Evolutionary conservation across 1,139 yeast species (phyloP).

Genomic region (Yamadazyma membranifaciens): DNA sequence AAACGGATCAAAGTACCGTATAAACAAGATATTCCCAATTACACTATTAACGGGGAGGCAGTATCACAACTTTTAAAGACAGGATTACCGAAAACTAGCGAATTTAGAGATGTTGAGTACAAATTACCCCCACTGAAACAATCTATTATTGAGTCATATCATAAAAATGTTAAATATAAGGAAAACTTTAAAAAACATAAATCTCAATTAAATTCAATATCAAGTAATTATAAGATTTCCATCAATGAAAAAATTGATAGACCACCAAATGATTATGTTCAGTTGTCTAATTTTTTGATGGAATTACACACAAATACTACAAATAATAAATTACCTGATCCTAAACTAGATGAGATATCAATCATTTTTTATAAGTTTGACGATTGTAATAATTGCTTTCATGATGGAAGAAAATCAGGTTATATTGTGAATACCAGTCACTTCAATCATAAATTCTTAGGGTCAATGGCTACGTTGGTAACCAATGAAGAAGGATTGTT

Average conservation of each 20-base stretch:
- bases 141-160: constrained; percentile 21
- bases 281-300: constrained; percentile 54
- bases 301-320: constrained; percentile 68
- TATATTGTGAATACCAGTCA: constrained; percentile 14
- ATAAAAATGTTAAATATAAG: constrained; percentile 16
- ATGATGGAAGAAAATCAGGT: constrained; percentile 15
- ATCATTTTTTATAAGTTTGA: constrained; percentile 66
- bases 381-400: constrained; percentile 36
- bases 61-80: constrained; percentile 6
- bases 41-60: constrained; percentile 5
- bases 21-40: constrained; percentile 7
- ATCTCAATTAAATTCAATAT: constrained; percentile 40
- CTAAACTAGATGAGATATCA: constrained; percentile 54
- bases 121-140: constrained; percentile 30
- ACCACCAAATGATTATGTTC: constrained; percentile 45
- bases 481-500: constrained; percentile 4
- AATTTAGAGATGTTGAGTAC: constrained; percentile 28
- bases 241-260: constrained; percentile 32
- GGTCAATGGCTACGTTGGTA: background rate
- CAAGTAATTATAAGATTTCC: constrained; percentile 33
- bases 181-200: constrained; percentile 13
- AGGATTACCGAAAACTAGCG: background rate
- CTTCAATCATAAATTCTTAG: constrained; percentile 1
- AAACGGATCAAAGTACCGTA: constrained; percentile 49
- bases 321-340: constrained; percentile 59